These are phyloP conservation scores for Baorangia bicolor DNA, from an alignment of 768 basidiomycete genomes.

Conservation along the genomic window DNA sequence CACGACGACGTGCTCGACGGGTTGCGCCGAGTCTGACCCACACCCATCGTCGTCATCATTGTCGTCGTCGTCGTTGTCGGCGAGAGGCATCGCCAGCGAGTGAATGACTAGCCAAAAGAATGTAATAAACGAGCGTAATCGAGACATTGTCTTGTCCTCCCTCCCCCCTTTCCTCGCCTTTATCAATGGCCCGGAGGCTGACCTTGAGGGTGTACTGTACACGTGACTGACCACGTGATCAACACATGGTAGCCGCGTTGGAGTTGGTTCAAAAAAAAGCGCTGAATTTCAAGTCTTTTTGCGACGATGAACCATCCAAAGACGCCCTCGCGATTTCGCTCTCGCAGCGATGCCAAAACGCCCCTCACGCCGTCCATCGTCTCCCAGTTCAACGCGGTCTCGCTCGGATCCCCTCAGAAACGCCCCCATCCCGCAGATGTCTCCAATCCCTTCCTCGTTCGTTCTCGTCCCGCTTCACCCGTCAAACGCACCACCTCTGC, in stretches of 20 bases:
- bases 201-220: conserved; percentile 8
- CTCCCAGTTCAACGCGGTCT: conserved; percentile 40
- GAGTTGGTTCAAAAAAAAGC: conserved; percentile 12
- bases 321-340: conserved; percentile 47
- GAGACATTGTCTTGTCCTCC: conserved; percentile 4
- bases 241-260: conserved; percentile 6
- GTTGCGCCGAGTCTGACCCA: neutral
- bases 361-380: conserved; percentile 47
- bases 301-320: conserved; percentile 36
- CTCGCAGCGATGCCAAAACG: conserved; percentile 50
- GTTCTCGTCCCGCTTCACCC: conserved; percentile 59
- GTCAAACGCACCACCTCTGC: conserved; percentile 57
- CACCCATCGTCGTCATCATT: neutral
- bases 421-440: conserved; percentile 42
- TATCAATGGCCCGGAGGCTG: conserved; percentile 21
- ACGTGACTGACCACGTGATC: conserved; percentile 21
- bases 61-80: conserved; percentile 10
- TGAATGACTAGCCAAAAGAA: conserved; percentile 7
- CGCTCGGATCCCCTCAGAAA: conserved; percentile 31
- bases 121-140: conserved; percentile 19
- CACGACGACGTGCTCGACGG: neutral
- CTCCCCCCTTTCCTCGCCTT: neutral
- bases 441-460: conserved; percentile 63
- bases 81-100: conserved; percentile 7
- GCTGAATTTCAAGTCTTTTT: neutral